phyloP scores from a whole-genome alignment of 2,329 filamentous ascomycete species.

The Ascomycota sp. region DNA sequence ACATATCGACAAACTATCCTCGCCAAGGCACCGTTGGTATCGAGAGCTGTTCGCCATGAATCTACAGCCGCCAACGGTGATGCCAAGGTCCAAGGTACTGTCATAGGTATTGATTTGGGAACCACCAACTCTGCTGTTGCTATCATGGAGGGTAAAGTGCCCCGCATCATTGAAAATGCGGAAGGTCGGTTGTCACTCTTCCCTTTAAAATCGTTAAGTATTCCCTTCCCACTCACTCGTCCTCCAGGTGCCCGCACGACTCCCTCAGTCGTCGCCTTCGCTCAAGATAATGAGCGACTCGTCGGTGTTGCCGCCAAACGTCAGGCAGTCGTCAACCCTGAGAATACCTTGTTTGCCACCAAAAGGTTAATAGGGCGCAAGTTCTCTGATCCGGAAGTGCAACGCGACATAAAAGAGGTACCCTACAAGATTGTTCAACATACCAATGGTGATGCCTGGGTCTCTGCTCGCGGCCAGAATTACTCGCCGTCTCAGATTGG shows the following conservation, averaged over 20 bases:
- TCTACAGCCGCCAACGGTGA: conserved; percentile 35
- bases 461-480: conserved; percentile 79
- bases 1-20: conserved; percentile 46
- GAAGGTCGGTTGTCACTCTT: conserved; percentile 40
- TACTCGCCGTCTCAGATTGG: conserved; percentile 98
- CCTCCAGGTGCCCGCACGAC: conserved; percentile 17
- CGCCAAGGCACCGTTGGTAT: conserved; percentile 48
- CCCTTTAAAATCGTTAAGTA: too few relatives aligned
- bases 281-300: conserved; percentile 84
- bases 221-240: background rate
- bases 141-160: conserved; percentile 89
- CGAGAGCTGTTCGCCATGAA: conserved; percentile 60
- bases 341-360: conserved; percentile 95
- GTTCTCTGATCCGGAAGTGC: conserved; percentile 82
- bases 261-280: conserved; percentile 82
- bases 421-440: conserved; percentile 98
- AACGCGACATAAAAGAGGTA: conserved; percentile 92
- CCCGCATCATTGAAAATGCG: conserved; percentile 93
- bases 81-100: conserved; percentile 72
- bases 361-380: conserved; percentile 98
- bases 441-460: conserved; percentile 90
- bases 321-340: conserved; percentile 93
- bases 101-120: conserved; percentile 96
- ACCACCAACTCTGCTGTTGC: conserved; percentile 97
- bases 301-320: conserved; percentile 96